Evolutionary conservation across 2,329 filamentous ascomycete genomes (phyloP), one percentile per base, ranked within the genome.

Genomic region (Chaetomium globosum): DNA sequence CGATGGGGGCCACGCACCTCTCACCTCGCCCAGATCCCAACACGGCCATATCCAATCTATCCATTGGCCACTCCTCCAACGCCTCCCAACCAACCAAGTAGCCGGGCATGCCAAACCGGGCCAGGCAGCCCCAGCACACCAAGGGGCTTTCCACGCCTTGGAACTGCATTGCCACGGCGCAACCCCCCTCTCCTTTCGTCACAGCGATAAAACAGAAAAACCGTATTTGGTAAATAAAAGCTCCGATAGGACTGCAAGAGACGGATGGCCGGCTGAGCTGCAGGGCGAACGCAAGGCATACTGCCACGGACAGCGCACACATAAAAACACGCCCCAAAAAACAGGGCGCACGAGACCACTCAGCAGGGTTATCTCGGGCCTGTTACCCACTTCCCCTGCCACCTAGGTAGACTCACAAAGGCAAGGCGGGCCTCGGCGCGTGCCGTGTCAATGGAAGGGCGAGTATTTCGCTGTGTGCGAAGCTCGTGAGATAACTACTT

Each of bases 151-250:
- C 36, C 39, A 43, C 39, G 39, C 39, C 39, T 28, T 26, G 21
- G 10, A 10, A 12, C 23, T 30, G 55, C 55, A 58, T 43, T 49
- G 56, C 56, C 56, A 57, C 55, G 39, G 33, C 39, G 23, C 23
- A 13, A 39, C 46, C 43, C 33, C n/a, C 33, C 46, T 26, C 36
- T 21, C n/a, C 12, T 57, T 57, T 39, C 33, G 31, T 55, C n/a
- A 6, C 53, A 26, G 8, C 28, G 8, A 12, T 12, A 28, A 49
- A 5, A 48, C 23, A 49, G 1, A n/a, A 49, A 49, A 4, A 12
- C 23, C 46, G 16, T 16, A n/a, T 12, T n/a, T 19, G 19, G 48
- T 28, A 28, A n/a, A n/a, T 43, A n/a, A 43, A n/a, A 5, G 5
- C 39, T 43, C 39, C 39, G 39, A 43, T 43, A 43, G 39, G 39